phyloP scores from a whole-genome alignment of 2,329 filamentous ascomycete species.

The Talaromyces sp. region DNA sequence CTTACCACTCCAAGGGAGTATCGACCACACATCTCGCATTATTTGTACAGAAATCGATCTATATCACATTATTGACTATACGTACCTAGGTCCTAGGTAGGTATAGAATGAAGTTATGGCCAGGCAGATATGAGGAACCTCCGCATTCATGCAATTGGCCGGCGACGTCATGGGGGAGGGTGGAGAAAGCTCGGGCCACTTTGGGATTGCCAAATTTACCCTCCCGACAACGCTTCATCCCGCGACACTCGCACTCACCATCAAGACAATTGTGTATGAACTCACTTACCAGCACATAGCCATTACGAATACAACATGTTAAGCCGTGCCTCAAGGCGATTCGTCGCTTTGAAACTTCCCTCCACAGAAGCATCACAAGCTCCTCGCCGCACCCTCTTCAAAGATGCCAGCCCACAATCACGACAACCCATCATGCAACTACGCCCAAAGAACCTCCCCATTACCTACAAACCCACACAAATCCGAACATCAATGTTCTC shows the following conservation, averaged over 20 bases:
- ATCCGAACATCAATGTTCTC: slow-evolving; percentile 25
- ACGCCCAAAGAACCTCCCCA: neutral
- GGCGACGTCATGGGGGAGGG: slow-evolving; percentile 14
- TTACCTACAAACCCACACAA: slow-evolving; percentile 17
- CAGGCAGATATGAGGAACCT: neutral
- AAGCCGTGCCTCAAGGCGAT: slow-evolving; percentile 31
- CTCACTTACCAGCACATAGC: neutral
- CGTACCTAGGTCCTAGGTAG: neutral
- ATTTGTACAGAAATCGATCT: neutral
- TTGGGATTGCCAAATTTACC: slow-evolving; percentile 3
- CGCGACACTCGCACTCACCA: neutral
- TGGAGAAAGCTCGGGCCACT: slow-evolving; percentile 16
- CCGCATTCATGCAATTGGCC: slow-evolving; percentile 5
- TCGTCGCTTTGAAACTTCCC: slow-evolving; percentile 18
- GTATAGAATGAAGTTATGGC: neutral
- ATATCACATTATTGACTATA: neutral
- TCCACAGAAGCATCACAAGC: neutral
- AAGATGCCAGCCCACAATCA: neutral
- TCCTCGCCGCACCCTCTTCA: slow-evolving; percentile 17
- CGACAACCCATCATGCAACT: neutral
- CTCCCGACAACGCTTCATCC: neutral
- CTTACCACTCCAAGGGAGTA: slow-evolving; percentile 64
- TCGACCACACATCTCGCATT: slow-evolving; percentile 62
- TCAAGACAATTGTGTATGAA: neutral
- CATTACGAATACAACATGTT: slow-evolving; percentile 24